phyloP scores from a whole-genome alignment of 2,329 filamentous ascomycete species.

The Aspergillus quadricinctus region DNA sequence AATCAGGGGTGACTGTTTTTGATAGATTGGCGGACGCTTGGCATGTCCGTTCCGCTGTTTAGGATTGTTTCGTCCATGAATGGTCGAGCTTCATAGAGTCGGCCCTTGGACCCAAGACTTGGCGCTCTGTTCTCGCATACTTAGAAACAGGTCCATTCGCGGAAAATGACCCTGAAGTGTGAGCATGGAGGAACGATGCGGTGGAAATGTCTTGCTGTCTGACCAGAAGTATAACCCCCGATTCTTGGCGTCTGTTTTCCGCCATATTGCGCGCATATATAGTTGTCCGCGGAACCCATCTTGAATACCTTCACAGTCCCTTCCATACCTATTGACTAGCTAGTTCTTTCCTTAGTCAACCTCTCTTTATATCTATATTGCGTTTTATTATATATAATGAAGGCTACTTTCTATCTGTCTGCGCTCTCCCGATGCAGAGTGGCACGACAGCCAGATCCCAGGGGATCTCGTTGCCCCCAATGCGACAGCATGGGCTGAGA shows the following conservation, averaged over 20 bases:
- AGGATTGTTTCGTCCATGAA: not conserved
- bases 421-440: conserved; percentile 6
- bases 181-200: not conserved
- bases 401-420: conserved; percentile 9
- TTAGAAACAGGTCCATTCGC: not conserved
- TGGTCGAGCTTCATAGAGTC: not conserved
- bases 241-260: not conserved
- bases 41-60: not conserved
- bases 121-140: not conserved
- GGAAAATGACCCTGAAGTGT: not conserved
- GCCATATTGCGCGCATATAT: not conserved
- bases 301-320: not conserved
- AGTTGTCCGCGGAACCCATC: not conserved
- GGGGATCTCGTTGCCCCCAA: not conserved
- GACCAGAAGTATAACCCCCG: not conserved
- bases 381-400: conserved; percentile 4
- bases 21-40: not conserved
- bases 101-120: not conserved
- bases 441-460: not conserved
- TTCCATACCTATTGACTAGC: not conserved
- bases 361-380: not conserved
- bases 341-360: not conserved
- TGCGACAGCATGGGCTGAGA: not conserved
- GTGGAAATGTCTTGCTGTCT: not conserved
- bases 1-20: not conserved